Conservation (phyloP, 495 filamentous ascomycete genomes). For the Hypoxylon subgilvum region DNA sequence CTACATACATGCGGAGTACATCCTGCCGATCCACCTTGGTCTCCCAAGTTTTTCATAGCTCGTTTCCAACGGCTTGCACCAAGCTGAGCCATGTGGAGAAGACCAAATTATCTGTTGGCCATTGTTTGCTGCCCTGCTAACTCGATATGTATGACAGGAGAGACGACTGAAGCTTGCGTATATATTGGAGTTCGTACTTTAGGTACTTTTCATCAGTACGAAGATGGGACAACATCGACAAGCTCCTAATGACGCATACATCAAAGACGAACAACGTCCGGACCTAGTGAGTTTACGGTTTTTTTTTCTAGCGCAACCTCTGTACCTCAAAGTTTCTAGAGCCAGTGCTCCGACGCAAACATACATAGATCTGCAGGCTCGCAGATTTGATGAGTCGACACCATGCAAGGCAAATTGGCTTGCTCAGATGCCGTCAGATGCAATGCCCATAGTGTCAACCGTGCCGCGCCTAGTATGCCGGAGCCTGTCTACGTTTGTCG, state of each 20-base stretch:
- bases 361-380: conserved; percentile 34
- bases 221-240: conserved; percentile 45
- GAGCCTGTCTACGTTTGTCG: no score
- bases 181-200: neutral
- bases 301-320: neutral
- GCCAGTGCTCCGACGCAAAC: conserved; percentile 32
- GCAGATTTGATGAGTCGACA: conserved; percentile 18
- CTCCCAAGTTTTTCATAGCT: conserved; percentile 9
- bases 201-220: conserved; percentile 39
- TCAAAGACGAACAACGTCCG: conserved; percentile 39
- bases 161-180: conserved; percentile 12
- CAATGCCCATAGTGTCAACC: no score
- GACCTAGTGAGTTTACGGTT: conserved; percentile 38
- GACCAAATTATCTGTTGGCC: conserved; percentile 2
- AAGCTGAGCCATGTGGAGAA: conserved; percentile 21
- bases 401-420: no score
- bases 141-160: conserved; percentile 19
- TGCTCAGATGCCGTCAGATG: no score
- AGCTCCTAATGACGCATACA: conserved; percentile 37
- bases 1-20: no score
- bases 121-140: conserved; percentile 30
- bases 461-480: no score
- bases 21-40: conserved; percentile 15
- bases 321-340: conserved; percentile 12
- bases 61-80: conserved; percentile 19